These are phyloP conservation scores for Phytophthora europaea DNA, from an alignment of 352 stramenopile genomes.

Conservation along the genomic window DNA sequence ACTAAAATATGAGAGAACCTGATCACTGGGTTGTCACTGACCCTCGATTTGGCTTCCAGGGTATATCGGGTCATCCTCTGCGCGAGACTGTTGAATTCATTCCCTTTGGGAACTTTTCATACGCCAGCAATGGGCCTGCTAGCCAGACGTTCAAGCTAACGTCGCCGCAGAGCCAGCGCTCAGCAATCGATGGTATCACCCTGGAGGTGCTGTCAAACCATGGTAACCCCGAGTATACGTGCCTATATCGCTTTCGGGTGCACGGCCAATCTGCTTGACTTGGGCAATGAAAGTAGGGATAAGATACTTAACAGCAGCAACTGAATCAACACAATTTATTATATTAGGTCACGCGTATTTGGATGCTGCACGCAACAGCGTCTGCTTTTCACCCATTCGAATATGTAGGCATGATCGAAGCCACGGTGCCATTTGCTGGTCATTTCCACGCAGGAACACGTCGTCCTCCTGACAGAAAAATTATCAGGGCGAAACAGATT, in stretches of 20 bases:
- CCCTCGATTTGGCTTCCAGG: slow-evolving; percentile 30
- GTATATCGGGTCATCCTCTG: slow-evolving; percentile 51
- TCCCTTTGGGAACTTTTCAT: slow-evolving; percentile 83
- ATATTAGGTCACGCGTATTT: slow-evolving; percentile 35
- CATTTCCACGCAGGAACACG: slow-evolving; percentile 52
- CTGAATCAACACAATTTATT: slow-evolving; percentile 40
- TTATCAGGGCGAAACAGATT: neutral
- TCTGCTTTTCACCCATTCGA: slow-evolving; percentile 75
- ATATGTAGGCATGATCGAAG: slow-evolving; percentile 73
- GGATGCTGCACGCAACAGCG: slow-evolving; percentile 26
- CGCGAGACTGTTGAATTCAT: slow-evolving; percentile 60
- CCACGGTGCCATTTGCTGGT: slow-evolving; percentile 67
- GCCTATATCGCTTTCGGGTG: slow-evolving; percentile 91
- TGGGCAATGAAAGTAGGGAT: slow-evolving; percentile 1
- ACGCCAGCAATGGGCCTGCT: slow-evolving; percentile 53
- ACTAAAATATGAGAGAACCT: neutral
- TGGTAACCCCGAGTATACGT: slow-evolving; percentile 89
- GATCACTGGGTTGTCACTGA: neutral
- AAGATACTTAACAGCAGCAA: slow-evolving; percentile 11
- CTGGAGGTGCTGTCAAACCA: slow-evolving; percentile 88
- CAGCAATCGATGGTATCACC: slow-evolving; percentile 72
- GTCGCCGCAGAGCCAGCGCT: slow-evolving; percentile 55
- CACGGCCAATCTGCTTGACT: slow-evolving; percentile 62
- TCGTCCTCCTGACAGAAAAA: slow-evolving; percentile 44
- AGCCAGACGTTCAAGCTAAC: slow-evolving; percentile 79